A percentile compares a stretch with the other conserved stretches of the same genome.
Conservation (phyloP, 108 stramenopile species). For the Chaetoceros tenuissimus region DNA sequence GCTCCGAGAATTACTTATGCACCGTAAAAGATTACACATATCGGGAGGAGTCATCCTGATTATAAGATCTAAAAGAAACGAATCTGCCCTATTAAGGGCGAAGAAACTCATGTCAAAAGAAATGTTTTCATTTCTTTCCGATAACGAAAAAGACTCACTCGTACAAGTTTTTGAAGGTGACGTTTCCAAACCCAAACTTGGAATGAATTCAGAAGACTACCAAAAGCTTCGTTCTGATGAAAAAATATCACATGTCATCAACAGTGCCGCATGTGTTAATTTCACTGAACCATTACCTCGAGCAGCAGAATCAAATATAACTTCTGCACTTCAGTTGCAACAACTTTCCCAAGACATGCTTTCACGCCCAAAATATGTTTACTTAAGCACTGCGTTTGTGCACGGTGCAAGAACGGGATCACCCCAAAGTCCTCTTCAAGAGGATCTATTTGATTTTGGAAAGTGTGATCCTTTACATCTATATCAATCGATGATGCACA, state of each 20-base stretch:
- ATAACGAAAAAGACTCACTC: constrained; percentile 37
- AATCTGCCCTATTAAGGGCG: constrained; percentile 42
- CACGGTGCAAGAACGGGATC: constrained; percentile 68
- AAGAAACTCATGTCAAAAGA: constrained; percentile 27
- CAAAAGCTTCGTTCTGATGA: constrained; percentile 14
- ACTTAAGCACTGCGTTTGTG: constrained; percentile 85
- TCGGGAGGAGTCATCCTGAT: constrained; percentile 40
- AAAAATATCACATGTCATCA: constrained; percentile 64
- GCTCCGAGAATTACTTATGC: constrained; percentile 57
- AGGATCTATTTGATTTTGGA: constrained; percentile 43
- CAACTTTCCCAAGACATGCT: not conserved
- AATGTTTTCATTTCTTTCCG: constrained; percentile 56
- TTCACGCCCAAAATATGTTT: constrained; percentile 49
- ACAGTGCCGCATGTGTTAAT: constrained; percentile 80
- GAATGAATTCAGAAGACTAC: constrained; percentile 30
- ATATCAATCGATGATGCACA: constrained; percentile 67
- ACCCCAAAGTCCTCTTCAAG: constrained; percentile 36
- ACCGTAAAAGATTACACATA: constrained; percentile 33
- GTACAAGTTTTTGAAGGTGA: constrained; percentile 64
- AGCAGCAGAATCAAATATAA: constrained; percentile 71
- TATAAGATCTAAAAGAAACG: constrained; percentile 44
- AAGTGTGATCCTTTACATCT: constrained; percentile 55
- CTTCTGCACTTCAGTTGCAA: constrained; percentile 61
- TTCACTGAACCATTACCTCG: constrained; percentile 68
- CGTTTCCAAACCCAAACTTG: constrained; percentile 43